Evolutionary conservation across 345 rosid genomes (phyloP).

Genomic region (Populus deltoides): DNA sequence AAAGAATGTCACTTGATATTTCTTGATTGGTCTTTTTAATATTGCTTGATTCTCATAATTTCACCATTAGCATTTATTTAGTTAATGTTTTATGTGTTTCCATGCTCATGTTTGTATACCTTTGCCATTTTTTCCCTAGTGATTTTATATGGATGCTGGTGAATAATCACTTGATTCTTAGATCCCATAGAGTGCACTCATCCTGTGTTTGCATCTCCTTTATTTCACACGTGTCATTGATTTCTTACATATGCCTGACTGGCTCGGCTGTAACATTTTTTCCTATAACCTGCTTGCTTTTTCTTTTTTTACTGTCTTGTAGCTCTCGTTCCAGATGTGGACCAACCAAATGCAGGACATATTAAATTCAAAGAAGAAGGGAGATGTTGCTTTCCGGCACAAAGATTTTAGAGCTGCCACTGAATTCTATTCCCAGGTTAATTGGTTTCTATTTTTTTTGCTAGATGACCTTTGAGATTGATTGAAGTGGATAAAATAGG

Average conservation of each 20-base stretch:
- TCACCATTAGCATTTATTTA: neutral
- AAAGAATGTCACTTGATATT: neutral
- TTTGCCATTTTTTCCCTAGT: neutral
- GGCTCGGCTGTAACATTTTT: neutral
- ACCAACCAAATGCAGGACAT: slow-evolving; percentile 87
- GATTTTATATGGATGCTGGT: neutral
- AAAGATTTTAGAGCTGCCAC: slow-evolving; percentile 63
- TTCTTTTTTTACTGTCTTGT: slow-evolving; percentile 25
- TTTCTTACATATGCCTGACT: neutral
- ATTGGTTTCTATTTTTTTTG: neutral
- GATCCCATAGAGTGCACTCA: neutral
- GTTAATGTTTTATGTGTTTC: neutral
- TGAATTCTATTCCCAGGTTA: slow-evolving; percentile 73
- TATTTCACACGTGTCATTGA: slow-evolving; percentile 7
- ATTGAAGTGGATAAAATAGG: neutral
- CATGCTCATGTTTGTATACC: neutral
- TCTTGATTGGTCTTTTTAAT: neutral
- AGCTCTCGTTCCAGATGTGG: slow-evolving; percentile 88
- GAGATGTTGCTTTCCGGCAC: slow-evolving; percentile 67
- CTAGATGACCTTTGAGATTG: neutral
- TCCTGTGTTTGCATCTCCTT: neutral
- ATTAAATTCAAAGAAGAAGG: slow-evolving; percentile 75
- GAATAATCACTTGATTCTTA: neutral
- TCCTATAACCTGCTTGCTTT: slow-evolving; percentile 1
- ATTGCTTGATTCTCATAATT: neutral